A percentile compares a stretch with the other conserved stretches of the same genome.
Evolutionary conservation across 2,329 filamentous ascomycete genomes (phyloP).

Genomic region (Chaetomiaceae sp.): DNA sequence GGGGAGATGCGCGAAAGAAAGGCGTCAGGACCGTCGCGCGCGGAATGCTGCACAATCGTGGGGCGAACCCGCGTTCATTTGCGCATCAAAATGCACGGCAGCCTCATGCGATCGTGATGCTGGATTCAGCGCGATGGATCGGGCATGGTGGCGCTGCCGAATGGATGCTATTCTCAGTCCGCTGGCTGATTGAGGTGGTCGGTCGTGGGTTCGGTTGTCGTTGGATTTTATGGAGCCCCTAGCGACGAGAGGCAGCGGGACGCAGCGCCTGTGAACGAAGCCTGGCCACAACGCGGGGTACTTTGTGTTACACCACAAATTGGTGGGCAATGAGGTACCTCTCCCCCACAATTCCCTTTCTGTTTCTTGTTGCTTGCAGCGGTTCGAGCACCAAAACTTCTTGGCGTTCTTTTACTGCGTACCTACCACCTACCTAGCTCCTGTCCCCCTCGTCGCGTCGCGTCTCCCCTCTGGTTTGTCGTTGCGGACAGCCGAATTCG

Average conservation of each 20-base stretch:
- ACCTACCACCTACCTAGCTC: neutral
- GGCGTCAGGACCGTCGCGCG: constrained; percentile 42
- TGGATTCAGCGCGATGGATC: constrained; percentile 42
- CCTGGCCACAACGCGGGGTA: constrained; percentile 10
- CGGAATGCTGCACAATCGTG: constrained; percentile 43
- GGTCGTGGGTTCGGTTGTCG: constrained; percentile 28
- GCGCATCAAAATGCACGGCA: constrained; percentile 38
- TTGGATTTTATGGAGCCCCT: constrained; percentile 35
- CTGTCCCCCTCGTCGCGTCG: constrained; percentile 14
- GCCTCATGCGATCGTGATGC: constrained; percentile 41
- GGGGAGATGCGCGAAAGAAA: constrained; percentile 20
- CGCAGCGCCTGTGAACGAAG: neutral
- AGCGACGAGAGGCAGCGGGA: neutral
- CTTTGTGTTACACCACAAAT: neutral
- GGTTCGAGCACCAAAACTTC: neutral
- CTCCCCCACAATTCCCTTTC: neutral
- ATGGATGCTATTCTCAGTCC: constrained; percentile 38
- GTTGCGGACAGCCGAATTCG: neutral
- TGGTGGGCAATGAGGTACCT: constrained; percentile 10
- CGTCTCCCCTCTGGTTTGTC: constrained; percentile 1
- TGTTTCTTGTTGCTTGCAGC: no score
- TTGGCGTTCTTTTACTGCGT: constrained; percentile 2
- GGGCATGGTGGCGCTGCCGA: constrained; percentile 37
- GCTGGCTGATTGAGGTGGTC: constrained; percentile 28
- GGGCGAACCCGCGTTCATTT: constrained; percentile 40